phyloP scores from a whole-genome alignment of 768 basidiomycete genomes.

The Leucogyrophana mollusca region DNA sequence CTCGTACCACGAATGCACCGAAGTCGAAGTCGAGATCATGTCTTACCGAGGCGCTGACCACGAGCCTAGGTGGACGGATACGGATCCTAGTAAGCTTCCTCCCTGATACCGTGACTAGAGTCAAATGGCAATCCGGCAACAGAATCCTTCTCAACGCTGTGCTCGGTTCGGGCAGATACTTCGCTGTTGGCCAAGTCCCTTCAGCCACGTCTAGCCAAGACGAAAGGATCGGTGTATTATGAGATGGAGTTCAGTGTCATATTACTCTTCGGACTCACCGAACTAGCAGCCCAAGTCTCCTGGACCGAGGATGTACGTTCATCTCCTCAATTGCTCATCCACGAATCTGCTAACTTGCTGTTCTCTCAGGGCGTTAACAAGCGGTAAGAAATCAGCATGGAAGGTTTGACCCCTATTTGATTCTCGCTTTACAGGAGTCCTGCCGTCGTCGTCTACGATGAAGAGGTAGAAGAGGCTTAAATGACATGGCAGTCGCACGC shows the following conservation, averaged over 20 bases:
- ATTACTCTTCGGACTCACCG: constrained; percentile 51
- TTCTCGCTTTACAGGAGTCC: constrained; percentile 19
- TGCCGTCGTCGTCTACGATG: constrained; percentile 29
- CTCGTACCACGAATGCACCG: constrained; percentile 19
- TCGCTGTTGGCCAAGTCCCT: constrained; percentile 27
- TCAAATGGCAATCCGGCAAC: background rate
- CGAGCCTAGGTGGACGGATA: constrained; percentile 33
- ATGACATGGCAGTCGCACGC: too few species aligned
- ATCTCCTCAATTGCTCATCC: background rate
- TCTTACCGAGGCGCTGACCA: constrained; percentile 29
- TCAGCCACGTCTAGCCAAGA: constrained; percentile 12
- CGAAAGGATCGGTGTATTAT: constrained; percentile 24
- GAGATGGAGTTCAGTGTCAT: constrained; percentile 34
- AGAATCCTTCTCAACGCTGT: constrained; percentile 37
- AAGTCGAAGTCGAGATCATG: constrained; percentile 20
- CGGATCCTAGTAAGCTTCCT: constrained; percentile 25
- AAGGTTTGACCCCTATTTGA: background rate
- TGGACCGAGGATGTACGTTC: constrained; percentile 49
- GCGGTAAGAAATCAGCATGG: constrained; percentile 20
- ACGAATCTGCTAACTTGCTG: background rate
- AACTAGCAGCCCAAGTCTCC: constrained; percentile 49
- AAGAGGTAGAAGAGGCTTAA: constrained; percentile 11
- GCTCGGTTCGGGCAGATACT: constrained; percentile 32
- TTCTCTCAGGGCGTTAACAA: constrained; percentile 34
- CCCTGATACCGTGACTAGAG: background rate